Percentiles rank a stretch among this genome's conserved stretches.
Conservation (phyloP, 2,329 filamentous ascomycete genomes). For the Epichloe hybrida region DNA sequence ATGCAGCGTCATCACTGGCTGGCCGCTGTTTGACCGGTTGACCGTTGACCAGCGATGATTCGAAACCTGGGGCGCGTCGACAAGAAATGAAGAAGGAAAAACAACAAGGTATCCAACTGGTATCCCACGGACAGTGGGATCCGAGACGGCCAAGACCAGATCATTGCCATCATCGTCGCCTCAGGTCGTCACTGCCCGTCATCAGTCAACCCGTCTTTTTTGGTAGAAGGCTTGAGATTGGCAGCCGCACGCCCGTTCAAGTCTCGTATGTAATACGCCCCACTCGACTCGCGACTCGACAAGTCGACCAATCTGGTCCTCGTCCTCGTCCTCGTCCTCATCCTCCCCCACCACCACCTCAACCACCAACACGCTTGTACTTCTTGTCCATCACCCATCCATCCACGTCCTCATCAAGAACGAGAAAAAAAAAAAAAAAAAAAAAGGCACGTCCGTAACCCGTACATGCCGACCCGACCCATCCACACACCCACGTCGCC, state of each 20-base stretch:
- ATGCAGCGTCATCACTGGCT: background rate
- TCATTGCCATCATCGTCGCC: background rate
- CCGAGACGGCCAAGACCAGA: no score
- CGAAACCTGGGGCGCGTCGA: background rate
- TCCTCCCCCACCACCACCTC: background rate
- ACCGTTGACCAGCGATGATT: background rate
- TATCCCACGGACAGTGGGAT: background rate
- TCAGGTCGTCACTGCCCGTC: background rate
- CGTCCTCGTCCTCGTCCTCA: no score
- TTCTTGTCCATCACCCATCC: background rate
- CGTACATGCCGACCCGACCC: background rate
- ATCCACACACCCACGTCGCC: conserved; percentile 2
- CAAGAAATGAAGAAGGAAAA: background rate
- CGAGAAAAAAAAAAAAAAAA: background rate
- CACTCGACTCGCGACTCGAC: background rate
- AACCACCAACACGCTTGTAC: conserved; percentile 1
- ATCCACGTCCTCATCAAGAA: background rate
- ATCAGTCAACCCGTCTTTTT: background rate
- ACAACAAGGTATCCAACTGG: no score
- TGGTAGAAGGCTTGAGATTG: background rate
- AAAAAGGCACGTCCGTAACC: no score
- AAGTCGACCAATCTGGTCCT: no score
- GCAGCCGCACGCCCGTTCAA: conserved; percentile 1
- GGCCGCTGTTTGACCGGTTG: background rate
- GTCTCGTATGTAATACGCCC: background rate